Evolutionary conservation across 2,329 filamentous ascomycete species (phyloP), one percentile per base, ranked within the genome.

Genomic region (Claviceps cyperi): DNA sequence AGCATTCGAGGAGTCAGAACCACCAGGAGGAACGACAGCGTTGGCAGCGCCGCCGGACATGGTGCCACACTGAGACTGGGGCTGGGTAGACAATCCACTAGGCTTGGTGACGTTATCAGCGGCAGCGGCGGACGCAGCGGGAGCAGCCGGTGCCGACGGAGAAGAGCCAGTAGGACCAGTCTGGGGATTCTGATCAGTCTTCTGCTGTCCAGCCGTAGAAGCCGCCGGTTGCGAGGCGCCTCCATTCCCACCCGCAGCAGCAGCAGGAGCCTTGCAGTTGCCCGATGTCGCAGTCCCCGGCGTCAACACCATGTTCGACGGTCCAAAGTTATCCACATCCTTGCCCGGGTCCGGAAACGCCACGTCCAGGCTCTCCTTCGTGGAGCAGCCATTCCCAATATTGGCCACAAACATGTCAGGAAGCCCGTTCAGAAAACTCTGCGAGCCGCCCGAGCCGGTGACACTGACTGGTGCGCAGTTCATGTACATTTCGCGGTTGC

Each of bases 401-500:
- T 88, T 88, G 60, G 81, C 84, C 11, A 80, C 68, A 55, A 87
- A 86, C 66, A 89, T 77, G 28, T 77, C 67, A 0, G 86, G 85
- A 80, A 94, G 81, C 0, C 68, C 64, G 39, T 77, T 62, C 54
- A 83, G 76, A 55, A 77, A 77, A 1, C 71, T 65, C 50, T 78
- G 59, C 43, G 66, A 64, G 48, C 76, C 76, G 0, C 66, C 68
- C 0, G 54, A 56, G 8, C 77, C 77, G 0, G 77, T 78, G 22
- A 97, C 73, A 0, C 73, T 76, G 46, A 94, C 66, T 0, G 86
- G 80, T 0, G 84, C 87, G 58, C 91, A 98, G 75, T 95, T 94
- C 89, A 95, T 94, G 75, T 97, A 96, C 76, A 95, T 88, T 64
- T 97, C 92, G 1, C 90, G 83, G 70, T 95, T 95, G 2, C 92